Evolutionary conservation across 1,139 yeast genomes (phyloP), one percentile per base, ranked within the genome.

Genomic region (Hansenula sp.): DNA sequence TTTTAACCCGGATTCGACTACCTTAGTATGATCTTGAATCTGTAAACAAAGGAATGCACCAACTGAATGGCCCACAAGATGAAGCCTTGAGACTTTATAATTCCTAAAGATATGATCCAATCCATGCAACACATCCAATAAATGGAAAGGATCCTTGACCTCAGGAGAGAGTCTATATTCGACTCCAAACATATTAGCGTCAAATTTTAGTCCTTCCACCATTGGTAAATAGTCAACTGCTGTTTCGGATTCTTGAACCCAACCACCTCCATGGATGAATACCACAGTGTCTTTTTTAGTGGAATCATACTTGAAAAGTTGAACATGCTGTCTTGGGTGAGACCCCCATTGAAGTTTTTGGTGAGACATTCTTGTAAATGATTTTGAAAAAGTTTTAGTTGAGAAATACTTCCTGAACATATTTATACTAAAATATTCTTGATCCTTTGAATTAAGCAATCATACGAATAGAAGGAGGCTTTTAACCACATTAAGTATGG

Each of bases 161-260:
- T n/a, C n/a, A n/a, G n/a, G n/a, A n/a, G n/a, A 72, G 11, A 84
- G 60, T n/a, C 88, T 63, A 55, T 84, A 84, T 53, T 82, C 82
- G 8, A 82, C 24, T 13, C 35, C 25, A 25, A 32, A 32, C 12
- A 24, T 11, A 25, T 32, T 32, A 8, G 33, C 33, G 8, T 30
- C 18, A 9, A 20, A 20, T 7, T 30, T 13, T 10, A 30, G 18
- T 12, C 26, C 26, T 6, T 30, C 3, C 13, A 26, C 22, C 18
- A 30, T 6, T 14, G 20, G 26, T 2, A 30, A 21, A n/a, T 32
- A 32, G 13, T 32, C 35, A 6, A 8, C 18, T 16, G 35, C 22
- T 8, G 20, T 5, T 13, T 32, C 35, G 4, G 18, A 11, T 5
- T 32, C 16, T 6, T 14, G 12, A 6, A 32, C 28, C 35, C 35